Percentiles rank a stretch among this genome's conserved stretches.
These are phyloP conservation scores for Striga asiatica DNA, from an alignment of 257 asterid genomes.

Conservation along the genomic window DNA sequence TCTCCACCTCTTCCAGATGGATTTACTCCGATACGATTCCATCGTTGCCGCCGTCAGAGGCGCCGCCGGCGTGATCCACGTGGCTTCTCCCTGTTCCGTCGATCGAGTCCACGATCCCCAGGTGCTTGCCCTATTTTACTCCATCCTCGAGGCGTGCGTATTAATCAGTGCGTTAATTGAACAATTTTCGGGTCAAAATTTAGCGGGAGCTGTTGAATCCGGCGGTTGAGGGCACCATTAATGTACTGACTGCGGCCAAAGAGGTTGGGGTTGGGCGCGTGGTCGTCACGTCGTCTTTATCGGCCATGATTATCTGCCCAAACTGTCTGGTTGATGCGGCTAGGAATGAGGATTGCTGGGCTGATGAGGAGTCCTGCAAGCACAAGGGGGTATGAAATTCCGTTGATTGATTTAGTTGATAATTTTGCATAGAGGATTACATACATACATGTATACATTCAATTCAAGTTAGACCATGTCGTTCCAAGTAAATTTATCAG, in stretches of 20 bases:
- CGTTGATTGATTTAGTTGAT: not conserved
- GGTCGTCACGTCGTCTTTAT: conserved; percentile 73
- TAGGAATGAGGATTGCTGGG: conserved; percentile 83
- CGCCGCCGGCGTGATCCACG: conserved; percentile 47
- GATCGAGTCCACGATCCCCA: conserved; percentile 52
- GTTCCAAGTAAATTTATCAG: no score
- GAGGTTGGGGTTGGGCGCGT: conserved; percentile 75
- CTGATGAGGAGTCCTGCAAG: conserved; percentile 76
- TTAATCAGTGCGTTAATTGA: not conserved
- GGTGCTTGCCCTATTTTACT: conserved; percentile 20
- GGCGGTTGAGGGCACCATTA: conserved; percentile 71
- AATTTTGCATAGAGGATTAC: not conserved
- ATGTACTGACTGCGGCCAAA: conserved; percentile 86
- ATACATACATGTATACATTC: no score
- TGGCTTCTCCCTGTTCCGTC: conserved; percentile 53
- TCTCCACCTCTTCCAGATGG: conserved; percentile 56
- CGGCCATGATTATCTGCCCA: conserved; percentile 62
- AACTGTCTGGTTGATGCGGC: conserved; percentile 54
- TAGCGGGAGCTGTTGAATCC: conserved; percentile 69
- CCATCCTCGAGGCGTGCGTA: not conserved
- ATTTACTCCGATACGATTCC: conserved; percentile 50
- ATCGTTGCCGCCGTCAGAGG: conserved; percentile 43
- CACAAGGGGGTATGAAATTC: conserved; percentile 43
- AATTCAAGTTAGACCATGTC: no score
- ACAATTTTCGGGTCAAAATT: not conserved